A percentile compares a stretch with the other conserved stretches of the same genome.
Evolutionary conservation across 306 rosid genomes (phyloP).

Genomic region (Alnus glutinosa): DNA sequence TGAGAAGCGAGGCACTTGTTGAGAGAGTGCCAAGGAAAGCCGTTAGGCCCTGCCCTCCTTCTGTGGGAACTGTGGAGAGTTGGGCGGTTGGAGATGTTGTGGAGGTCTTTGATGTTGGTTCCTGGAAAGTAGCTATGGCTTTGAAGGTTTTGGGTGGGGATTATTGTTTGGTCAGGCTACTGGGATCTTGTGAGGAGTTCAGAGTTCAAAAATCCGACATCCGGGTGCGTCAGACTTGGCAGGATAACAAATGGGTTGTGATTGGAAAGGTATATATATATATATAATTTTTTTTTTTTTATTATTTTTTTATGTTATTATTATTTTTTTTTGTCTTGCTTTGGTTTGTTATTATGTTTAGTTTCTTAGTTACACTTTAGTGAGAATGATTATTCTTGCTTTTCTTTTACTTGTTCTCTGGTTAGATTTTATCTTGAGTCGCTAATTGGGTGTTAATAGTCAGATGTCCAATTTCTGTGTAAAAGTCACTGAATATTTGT

Average conservation of each 20-base stretch:
- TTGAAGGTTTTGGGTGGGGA: slow-evolving; percentile 35
- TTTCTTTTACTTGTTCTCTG: background rate
- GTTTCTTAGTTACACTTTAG: background rate
- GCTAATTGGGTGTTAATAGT: background rate
- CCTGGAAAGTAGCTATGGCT: slow-evolving; percentile 68
- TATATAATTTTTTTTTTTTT: no score
- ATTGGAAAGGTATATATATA: slow-evolving; percentile 46
- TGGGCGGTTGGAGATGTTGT: slow-evolving; percentile 61
- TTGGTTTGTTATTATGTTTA: background rate
- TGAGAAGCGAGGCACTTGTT: slow-evolving; percentile 30
- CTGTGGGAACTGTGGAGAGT: slow-evolving; percentile 21
- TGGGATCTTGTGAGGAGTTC: slow-evolving; percentile 55
- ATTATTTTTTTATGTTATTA: background rate
- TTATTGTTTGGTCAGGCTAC: slow-evolving; percentile 53
- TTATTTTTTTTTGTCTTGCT: background rate
- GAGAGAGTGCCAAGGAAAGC: slow-evolving; percentile 62
- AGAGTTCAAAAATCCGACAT: slow-evolving; percentile 42
- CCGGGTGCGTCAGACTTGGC: slow-evolving; percentile 66
- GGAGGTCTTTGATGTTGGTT: slow-evolving; percentile 60
- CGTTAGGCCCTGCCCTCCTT: slow-evolving; percentile 74
- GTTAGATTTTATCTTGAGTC: background rate
- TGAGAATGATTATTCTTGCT: background rate
- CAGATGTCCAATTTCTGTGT: background rate
- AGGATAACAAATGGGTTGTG: slow-evolving; percentile 58
- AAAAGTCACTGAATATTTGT: background rate